These are phyloP conservation scores for Lichtheimia hyalospora DNA, from an alignment of 371 early-diverging fungal species.

Conservation along the genomic window DNA sequence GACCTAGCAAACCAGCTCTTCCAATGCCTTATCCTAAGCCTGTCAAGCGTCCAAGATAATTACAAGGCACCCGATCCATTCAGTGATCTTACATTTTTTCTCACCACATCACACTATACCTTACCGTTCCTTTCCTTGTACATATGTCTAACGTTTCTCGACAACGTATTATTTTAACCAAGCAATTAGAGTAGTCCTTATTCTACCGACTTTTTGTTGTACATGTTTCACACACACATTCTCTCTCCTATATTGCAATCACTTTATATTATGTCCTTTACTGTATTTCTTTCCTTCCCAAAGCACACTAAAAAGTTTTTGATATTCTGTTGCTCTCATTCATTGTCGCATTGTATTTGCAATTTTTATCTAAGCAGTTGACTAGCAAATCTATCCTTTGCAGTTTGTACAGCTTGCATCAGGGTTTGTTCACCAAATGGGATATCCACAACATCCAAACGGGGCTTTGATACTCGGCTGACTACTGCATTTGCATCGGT, in stretches of 20 bases:
- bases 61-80: background rate
- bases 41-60: slow-evolving; percentile 22
- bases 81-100: background rate
- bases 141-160: no score
- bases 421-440: slow-evolving; percentile 91
- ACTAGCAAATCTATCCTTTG: slow-evolving; percentile 84
- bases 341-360: background rate
- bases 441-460: slow-evolving; percentile 76
- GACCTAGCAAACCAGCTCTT: slow-evolving; percentile 30
- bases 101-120: background rate
- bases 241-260: no score
- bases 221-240: no score
- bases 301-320: slow-evolving; percentile 1
- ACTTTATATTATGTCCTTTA: no score
- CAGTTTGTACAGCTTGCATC: slow-evolving; percentile 87
- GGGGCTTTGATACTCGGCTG: slow-evolving; percentile 88
- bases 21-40: slow-evolving; percentile 28
- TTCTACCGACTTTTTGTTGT: no score
- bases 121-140: slow-evolving; percentile 1
- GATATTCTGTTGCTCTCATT: slow-evolving; percentile 1
- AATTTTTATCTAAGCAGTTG: slow-evolving; percentile 69
- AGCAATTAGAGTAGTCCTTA: no score
- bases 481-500: slow-evolving; percentile 88
- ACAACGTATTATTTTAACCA: no score
- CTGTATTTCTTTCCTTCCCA: no score